These are phyloP conservation scores for Leccinum fuscescens DNA, from an alignment of 1,284 basidiomycete species.

Conservation along the genomic window DNA sequence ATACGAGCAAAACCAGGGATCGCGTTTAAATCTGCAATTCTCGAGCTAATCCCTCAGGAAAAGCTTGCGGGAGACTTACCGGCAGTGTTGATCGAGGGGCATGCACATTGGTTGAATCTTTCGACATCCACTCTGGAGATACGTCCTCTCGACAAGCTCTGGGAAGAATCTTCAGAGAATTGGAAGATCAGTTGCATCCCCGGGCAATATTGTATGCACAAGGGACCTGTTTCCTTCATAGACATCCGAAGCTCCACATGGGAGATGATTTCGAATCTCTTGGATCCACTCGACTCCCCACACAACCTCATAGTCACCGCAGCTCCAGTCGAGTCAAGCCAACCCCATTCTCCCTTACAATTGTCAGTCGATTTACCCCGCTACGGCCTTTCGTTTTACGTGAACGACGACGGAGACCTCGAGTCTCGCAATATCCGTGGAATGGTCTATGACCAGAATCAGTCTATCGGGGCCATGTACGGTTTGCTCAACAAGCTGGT, in stretches of 20 bases:
- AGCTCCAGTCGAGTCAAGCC: slow-evolving; percentile 3
- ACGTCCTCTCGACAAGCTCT: slow-evolving; percentile 31
- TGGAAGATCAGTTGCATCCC: slow-evolving; percentile 15
- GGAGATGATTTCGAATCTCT: slow-evolving; percentile 29
- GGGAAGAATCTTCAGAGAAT: slow-evolving; percentile 23
- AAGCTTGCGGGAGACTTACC: slow-evolving; percentile 40
- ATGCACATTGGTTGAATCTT: slow-evolving; percentile 42
- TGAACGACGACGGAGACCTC: slow-evolving; percentile 29
- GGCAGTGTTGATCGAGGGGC: slow-evolving; percentile 29
- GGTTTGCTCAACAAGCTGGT: slow-evolving; percentile 1
- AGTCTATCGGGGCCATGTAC: background rate
- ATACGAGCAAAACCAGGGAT: slow-evolving; percentile 27
- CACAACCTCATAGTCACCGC: slow-evolving; percentile 30
- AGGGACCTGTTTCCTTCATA: background rate
- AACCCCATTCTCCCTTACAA: slow-evolving; percentile 3
- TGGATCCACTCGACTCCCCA: slow-evolving; percentile 34
- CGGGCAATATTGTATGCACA: background rate
- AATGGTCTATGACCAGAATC: slow-evolving; percentile 2
- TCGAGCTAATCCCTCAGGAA: slow-evolving; percentile 39
- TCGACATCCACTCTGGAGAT: slow-evolving; percentile 35
- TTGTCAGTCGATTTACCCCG: slow-evolving; percentile 41
- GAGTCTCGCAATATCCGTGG: slow-evolving; percentile 20
- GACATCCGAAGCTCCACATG: slow-evolving; percentile 10
- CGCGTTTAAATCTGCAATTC: slow-evolving; percentile 1
- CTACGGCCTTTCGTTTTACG: slow-evolving; percentile 37